A percentile compares a stretch with the other conserved stretches of the same genome.
These are phyloP conservation scores for Bipolaris sorokiniana DNA, from an alignment of 2,329 filamentous ascomycete species.

Conservation along the genomic window DNA sequence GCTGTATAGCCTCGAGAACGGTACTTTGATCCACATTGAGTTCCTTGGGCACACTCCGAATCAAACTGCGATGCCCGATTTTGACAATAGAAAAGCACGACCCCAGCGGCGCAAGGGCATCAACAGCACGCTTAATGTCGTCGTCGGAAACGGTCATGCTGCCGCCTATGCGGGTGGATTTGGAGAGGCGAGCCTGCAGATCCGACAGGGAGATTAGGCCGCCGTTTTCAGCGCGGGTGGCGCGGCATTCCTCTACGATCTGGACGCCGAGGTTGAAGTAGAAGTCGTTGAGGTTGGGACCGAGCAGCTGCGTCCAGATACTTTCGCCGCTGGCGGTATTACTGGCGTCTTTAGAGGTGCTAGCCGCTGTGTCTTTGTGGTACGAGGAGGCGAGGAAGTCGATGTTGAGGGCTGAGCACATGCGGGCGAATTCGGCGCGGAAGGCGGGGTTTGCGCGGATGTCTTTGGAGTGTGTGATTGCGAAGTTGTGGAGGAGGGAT, in stretches of 20 bases:
- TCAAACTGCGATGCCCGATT: constrained; percentile 84
- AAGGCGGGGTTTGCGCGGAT: constrained; percentile 96
- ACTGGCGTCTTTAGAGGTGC: not conserved
- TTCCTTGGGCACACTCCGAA: constrained; percentile 92
- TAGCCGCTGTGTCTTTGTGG: constrained; percentile 51
- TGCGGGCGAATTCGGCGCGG: constrained; percentile 95
- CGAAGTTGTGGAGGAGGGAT: constrained; percentile 92
- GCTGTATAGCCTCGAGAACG: constrained; percentile 87
- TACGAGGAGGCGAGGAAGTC: constrained; percentile 76
- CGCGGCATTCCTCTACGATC: constrained; percentile 89
- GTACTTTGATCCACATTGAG: constrained; percentile 92
- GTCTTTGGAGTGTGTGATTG: constrained; percentile 90
- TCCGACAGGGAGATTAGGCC: constrained; percentile 86
- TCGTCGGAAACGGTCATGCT: constrained; percentile 85
- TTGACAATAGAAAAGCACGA: constrained; percentile 84
- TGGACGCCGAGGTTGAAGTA: constrained; percentile 98
- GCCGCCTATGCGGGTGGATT: constrained; percentile 68
- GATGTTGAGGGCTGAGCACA: constrained; percentile 96
- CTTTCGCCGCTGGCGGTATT: constrained; percentile 58
- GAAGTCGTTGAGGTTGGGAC: constrained; percentile 93
- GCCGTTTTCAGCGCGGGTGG: constrained; percentile 87
- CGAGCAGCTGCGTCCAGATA: constrained; percentile 91
- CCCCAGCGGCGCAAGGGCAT: constrained; percentile 83
- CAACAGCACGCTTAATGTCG: constrained; percentile 88
- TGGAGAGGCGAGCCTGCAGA: constrained; percentile 75